Conservation (phyloP, 106 monocot genomes). For the Dioscorea dumetorum region DNA sequence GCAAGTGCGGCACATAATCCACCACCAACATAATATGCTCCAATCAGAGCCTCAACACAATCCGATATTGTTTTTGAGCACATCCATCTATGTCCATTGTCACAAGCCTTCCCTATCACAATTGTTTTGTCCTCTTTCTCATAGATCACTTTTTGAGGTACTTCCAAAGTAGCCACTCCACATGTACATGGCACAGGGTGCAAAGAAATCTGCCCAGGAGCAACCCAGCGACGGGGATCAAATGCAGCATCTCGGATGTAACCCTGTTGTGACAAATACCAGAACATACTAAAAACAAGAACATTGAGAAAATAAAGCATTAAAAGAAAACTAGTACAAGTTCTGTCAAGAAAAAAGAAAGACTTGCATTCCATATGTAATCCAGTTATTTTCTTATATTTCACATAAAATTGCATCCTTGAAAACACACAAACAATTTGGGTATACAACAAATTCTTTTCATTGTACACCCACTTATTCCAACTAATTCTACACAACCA, state of each 20-base stretch:
- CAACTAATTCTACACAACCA: no score
- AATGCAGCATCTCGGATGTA: slow-evolving; percentile 92
- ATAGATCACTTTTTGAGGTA: slow-evolving; percentile 20
- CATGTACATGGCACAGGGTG: slow-evolving; percentile 66
- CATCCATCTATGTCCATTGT: slow-evolving; percentile 87
- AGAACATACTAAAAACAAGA: no score
- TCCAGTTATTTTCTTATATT: no score
- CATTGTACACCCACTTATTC: no score
- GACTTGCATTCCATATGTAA: no score
- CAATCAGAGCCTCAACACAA: slow-evolving; percentile 91
- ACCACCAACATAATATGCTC: slow-evolving; percentile 84
- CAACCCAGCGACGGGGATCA: slow-evolving; percentile 86
- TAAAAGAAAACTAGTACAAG: background rate
- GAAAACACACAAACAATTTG: no score
- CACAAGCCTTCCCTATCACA: slow-evolving; percentile 76
- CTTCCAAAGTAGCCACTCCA: slow-evolving; percentile 16
- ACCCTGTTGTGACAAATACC: slow-evolving; percentile 25
- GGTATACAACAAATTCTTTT: no score
- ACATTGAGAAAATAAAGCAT: background rate
- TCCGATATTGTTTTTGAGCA: slow-evolving; percentile 97
- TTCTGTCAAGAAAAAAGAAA: no score
- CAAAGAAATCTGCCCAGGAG: slow-evolving; percentile 64
- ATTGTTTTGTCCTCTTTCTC: slow-evolving; percentile 32
- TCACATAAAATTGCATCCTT: no score
- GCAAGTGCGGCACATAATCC: slow-evolving; percentile 64